phyloP scores from a whole-genome alignment of 805 yeast species.

The Candida boidinii region DNA sequence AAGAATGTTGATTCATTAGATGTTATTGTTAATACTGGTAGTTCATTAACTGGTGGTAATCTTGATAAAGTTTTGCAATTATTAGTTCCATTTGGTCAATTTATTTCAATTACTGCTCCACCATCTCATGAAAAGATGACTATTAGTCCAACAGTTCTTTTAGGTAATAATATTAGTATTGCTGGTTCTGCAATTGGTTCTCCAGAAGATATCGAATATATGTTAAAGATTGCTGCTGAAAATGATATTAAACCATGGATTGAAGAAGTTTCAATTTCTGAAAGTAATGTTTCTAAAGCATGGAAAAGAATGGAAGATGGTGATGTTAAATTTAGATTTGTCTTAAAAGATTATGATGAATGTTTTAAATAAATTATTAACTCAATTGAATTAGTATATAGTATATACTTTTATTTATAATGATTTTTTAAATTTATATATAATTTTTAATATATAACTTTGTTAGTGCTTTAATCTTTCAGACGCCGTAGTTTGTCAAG shows the following conservation, averaged over 20 bases:
- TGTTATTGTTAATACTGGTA: constrained; percentile 40
- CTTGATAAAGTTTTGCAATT: constrained; percentile 16
- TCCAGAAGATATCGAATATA: constrained; percentile 51
- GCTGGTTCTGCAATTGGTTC: constrained; percentile 39
- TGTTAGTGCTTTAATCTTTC: too few relatives aligned
- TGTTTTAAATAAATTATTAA: too few relatives aligned
- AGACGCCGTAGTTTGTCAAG: too few relatives aligned
- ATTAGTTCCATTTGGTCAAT: constrained; percentile 25
- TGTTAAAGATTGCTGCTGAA: constrained; percentile 40
- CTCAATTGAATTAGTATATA: too few relatives aligned
- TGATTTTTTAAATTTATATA: too few relatives aligned
- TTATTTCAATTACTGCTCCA: constrained; percentile 22
- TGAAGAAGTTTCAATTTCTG: constrained; percentile 40
- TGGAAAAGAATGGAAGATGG: constrained; percentile 40
- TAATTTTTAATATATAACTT: too few relatives aligned
- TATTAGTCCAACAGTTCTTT: constrained; percentile 25
- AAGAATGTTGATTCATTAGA: constrained; percentile 34
- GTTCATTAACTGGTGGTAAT: constrained; percentile 26
- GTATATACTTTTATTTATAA: too few relatives aligned
- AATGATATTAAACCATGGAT: constrained; percentile 41
- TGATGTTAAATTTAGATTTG: constrained; percentile 47
- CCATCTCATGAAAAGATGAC: constrained; percentile 26
- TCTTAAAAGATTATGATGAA: constrained; percentile 40
- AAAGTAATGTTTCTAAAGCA: constrained; percentile 32
- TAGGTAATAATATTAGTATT: constrained; percentile 22